Evolutionary conservation across 2,329 filamentous ascomycete genomes (phyloP).

Genomic region (Trichophyton benhamiae): DNA sequence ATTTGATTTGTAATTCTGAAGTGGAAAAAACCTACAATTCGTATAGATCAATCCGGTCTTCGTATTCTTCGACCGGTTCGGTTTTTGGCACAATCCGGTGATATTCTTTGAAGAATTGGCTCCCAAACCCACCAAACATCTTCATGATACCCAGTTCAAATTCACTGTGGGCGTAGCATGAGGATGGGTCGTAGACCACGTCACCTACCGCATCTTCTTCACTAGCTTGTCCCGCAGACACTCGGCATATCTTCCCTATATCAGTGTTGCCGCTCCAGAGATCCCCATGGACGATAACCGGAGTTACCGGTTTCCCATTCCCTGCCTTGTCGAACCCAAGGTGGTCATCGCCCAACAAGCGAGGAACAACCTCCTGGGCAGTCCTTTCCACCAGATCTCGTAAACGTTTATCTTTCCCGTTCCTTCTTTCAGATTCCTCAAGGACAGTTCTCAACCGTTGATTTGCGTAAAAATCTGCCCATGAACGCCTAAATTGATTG

Average conservation of each 20-base stretch:
- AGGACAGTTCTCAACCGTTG: slow-evolving; percentile 58
- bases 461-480: slow-evolving; percentile 78
- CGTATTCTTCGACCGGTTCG: slow-evolving; percentile 69
- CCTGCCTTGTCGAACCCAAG: slow-evolving; percentile 39
- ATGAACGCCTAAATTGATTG: slow-evolving; percentile 59
- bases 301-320: slow-evolving; percentile 46
- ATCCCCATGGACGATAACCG: slow-evolving; percentile 80
- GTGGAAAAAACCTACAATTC: slow-evolving; percentile 51
- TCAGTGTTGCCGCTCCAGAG: slow-evolving; percentile 84
- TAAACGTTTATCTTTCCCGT: slow-evolving; percentile 55
- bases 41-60: slow-evolving; percentile 70
- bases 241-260: slow-evolving; percentile 47
- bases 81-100: slow-evolving; percentile 61
- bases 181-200: slow-evolving; percentile 70
- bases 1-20: not conserved
- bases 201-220: slow-evolving; percentile 44
- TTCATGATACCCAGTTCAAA: slow-evolving; percentile 89
- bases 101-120: slow-evolving; percentile 64
- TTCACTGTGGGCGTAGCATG: slow-evolving; percentile 75
- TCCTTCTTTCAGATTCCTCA: slow-evolving; percentile 42
- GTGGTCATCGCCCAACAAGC: slow-evolving; percentile 57
- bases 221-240: not conserved
- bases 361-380: slow-evolving; percentile 55
- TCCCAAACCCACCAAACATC: slow-evolving; percentile 85
- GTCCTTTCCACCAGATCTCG: slow-evolving; percentile 52